phyloP scores from a whole-genome alignment of 306 rosid species.

The Luffa acutangula region DNA sequence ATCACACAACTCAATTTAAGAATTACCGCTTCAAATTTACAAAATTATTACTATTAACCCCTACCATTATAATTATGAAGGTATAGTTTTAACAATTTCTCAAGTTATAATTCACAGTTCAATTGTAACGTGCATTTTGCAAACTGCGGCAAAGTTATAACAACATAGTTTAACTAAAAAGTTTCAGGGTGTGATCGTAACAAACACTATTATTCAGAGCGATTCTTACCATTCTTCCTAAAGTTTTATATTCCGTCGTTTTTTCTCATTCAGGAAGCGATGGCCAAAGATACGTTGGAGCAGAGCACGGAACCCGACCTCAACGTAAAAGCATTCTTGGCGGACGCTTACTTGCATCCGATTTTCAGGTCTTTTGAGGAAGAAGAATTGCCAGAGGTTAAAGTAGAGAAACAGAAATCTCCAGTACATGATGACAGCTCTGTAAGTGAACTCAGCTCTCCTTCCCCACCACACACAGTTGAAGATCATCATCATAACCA shows the following conservation, averaged over 20 bases:
- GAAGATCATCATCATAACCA: conserved; percentile 19
- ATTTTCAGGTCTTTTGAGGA: conserved; percentile 74
- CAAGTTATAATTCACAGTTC: background rate
- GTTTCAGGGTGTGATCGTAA: background rate
- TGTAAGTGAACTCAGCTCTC: conserved; percentile 40
- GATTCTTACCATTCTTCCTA: background rate
- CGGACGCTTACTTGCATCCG: conserved; percentile 90
- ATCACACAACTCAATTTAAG: background rate
- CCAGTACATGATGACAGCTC: conserved; percentile 20
- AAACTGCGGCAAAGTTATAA: background rate
- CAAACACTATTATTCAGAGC: background rate
- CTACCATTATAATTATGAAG: background rate
- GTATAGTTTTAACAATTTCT: background rate
- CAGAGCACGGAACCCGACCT: conserved; percentile 54
- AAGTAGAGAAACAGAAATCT: conserved; percentile 65
- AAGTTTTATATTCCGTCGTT: background rate
- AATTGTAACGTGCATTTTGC: background rate
- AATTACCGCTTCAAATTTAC: background rate
- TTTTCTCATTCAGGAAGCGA: conserved; percentile 61
- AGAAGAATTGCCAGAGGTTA: conserved; percentile 47
- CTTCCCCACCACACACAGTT: conserved; percentile 33
- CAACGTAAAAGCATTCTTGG: conserved; percentile 61
- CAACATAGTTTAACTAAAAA: background rate
- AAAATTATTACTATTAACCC: background rate
- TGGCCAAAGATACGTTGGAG: conserved; percentile 65